A percentile compares a stretch with the other conserved stretches of the same genome.
These are phyloP conservation scores for Rhypophila decipiens DNA, from an alignment of 495 filamentous ascomycete genomes.

Conservation along the genomic window DNA sequence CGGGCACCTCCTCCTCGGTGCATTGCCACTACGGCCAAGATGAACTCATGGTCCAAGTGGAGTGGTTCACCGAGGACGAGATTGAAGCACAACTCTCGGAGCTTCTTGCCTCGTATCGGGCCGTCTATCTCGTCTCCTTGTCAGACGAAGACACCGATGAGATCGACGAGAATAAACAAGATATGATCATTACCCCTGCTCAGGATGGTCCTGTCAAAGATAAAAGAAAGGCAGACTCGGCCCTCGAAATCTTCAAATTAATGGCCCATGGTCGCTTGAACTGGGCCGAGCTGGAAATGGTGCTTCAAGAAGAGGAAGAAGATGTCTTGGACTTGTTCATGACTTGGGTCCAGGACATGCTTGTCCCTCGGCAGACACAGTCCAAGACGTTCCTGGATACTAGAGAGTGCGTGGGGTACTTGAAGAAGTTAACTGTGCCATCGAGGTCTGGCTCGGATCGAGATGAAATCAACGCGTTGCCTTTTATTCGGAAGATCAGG, in stretches of 20 bases:
- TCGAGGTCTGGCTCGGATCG: not conserved
- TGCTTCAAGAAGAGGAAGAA: slow-evolving; percentile 18
- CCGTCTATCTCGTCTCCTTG: slow-evolving; percentile 12
- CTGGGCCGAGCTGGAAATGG: slow-evolving; percentile 8
- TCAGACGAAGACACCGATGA: not conserved
- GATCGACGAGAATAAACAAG: too few species aligned
- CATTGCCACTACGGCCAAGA: not conserved
- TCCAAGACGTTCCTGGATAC: slow-evolving; percentile 5
- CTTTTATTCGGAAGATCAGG: slow-evolving; percentile 13
- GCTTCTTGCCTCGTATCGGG: slow-evolving; percentile 19
- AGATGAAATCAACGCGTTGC: not conserved
- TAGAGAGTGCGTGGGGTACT: slow-evolving; percentile 2
- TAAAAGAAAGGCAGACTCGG: not conserved
- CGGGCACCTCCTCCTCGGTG: not conserved
- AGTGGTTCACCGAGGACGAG: slow-evolving; percentile 19
- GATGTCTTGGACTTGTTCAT: slow-evolving; percentile 15
- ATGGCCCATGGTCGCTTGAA: slow-evolving; percentile 12
- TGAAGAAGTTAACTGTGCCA: slow-evolving; percentile 3
- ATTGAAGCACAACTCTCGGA: slow-evolving; percentile 17
- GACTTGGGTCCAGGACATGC: slow-evolving; percentile 11
- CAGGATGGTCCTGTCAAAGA: not conserved
- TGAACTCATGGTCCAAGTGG: slow-evolving; percentile 11
- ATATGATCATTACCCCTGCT: too few species aligned
- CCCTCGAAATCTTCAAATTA: slow-evolving; percentile 14
- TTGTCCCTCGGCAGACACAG: not conserved